These are phyloP conservation scores for Boletus reticuloceps DNA, from an alignment of 768 basidiomycete genomes.

Conservation along the genomic window DNA sequence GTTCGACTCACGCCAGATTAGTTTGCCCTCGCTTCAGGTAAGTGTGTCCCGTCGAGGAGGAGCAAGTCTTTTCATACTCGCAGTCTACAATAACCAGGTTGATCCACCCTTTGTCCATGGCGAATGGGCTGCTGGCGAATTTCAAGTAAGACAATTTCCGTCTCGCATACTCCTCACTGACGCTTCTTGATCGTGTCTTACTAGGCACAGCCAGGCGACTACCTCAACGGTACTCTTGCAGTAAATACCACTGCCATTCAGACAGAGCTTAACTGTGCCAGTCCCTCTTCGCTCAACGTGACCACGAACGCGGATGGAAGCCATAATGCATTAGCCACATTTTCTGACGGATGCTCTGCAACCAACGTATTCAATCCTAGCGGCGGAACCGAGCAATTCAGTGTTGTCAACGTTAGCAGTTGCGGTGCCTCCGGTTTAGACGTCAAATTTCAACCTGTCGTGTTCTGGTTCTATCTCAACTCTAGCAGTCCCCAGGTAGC, in stretches of 20 bases:
- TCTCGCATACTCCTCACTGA: background rate
- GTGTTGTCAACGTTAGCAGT: constrained; percentile 40
- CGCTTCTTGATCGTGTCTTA: background rate
- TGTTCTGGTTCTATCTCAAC: constrained; percentile 64
- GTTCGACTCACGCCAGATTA: constrained; percentile 26
- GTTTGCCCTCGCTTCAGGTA: constrained; percentile 31
- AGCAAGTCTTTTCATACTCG: background rate
- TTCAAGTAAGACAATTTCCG: constrained; percentile 37
- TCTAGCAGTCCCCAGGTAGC: constrained; percentile 38
- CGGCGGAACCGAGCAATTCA: constrained; percentile 46
- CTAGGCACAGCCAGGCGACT: constrained; percentile 42
- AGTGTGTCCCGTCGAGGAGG: background rate
- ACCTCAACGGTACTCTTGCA: constrained; percentile 51
- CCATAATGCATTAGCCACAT: constrained; percentile 44
- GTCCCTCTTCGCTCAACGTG: constrained; percentile 32
- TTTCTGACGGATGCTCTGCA: constrained; percentile 45
- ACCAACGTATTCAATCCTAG: constrained; percentile 37
- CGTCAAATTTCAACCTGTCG: constrained; percentile 50
- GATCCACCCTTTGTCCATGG: constrained; percentile 58
- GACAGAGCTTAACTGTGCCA: constrained; percentile 48
- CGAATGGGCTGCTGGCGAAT: constrained; percentile 55
- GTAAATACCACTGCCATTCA: constrained; percentile 50
- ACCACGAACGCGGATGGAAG: constrained; percentile 14
- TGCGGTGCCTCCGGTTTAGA: constrained; percentile 29
- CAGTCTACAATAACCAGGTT: constrained; percentile 38